phyloP scores from a whole-genome alignment of 768 basidiomycete genomes.

The Lactifluus subvellereus region DNA sequence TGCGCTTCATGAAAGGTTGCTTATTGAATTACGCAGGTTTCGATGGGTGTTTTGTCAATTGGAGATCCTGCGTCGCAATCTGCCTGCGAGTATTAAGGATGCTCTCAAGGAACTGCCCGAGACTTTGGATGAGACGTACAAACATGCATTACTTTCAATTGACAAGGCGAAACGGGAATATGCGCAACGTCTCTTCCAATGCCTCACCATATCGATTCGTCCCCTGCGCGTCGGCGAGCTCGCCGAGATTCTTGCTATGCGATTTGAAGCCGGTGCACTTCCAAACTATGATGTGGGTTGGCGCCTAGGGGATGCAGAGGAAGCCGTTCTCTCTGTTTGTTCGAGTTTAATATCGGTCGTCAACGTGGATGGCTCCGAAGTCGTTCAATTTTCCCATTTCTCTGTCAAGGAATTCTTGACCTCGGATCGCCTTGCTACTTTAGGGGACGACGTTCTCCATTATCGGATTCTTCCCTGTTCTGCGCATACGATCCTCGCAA shows the following conservation, averaged over 20 bases:
- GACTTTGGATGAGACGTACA: conserved; percentile 2
- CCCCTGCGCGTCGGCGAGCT: conserved; percentile 3
- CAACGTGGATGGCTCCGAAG: background rate
- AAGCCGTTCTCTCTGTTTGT: conserved; percentile 6
- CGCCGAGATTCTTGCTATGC: conserved; percentile 1
- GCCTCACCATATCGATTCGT: conserved; percentile 1
- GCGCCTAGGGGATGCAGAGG: background rate
- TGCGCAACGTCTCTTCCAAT: background rate
- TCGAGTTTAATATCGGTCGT: conserved; percentile 3
- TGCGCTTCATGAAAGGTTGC: background rate
- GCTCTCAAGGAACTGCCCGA: background rate
- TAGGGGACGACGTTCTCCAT: background rate
- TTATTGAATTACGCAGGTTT: background rate
- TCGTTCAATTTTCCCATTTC: conserved; percentile 10
- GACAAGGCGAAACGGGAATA: background rate
- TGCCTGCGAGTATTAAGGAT: background rate
- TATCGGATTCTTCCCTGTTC: background rate
- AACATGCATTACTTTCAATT: background rate
- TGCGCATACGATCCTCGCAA: background rate
- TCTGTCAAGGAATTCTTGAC: conserved; percentile 8
- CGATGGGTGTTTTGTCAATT: conserved; percentile 5
- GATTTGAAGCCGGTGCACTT: background rate
- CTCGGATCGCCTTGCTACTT: background rate
- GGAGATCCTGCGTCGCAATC: background rate
- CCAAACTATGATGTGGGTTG: background rate